These are phyloP conservation scores for Yamadazyma atlantica DNA, from an alignment of 1,139 yeast genomes.

Conservation along the genomic window DNA sequence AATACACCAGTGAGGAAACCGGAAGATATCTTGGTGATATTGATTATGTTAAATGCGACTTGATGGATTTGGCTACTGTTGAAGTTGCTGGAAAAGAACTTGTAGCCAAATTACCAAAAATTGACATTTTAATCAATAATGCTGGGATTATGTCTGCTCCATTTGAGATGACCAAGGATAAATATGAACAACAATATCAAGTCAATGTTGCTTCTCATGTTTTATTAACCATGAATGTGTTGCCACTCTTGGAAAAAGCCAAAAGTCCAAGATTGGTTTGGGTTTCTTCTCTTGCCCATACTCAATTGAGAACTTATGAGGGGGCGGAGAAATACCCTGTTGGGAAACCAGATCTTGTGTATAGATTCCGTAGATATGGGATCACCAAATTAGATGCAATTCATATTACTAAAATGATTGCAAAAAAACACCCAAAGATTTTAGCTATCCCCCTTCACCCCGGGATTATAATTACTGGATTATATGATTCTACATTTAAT, in stretches of 20 bases:
- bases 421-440: slow-evolving; percentile 30
- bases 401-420: slow-evolving; percentile 29
- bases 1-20: slow-evolving; percentile 17
- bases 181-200: slow-evolving; percentile 43
- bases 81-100: slow-evolving; percentile 29
- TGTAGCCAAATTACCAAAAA: slow-evolving; percentile 21
- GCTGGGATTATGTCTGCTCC: slow-evolving; percentile 47
- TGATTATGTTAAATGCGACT: slow-evolving; percentile 31
- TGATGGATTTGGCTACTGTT: slow-evolving; percentile 31
- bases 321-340: slow-evolving; percentile 26
- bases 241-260: slow-evolving; percentile 28
- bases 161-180: slow-evolving; percentile 34
- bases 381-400: slow-evolving; percentile 34
- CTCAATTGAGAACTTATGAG: slow-evolving; percentile 21
- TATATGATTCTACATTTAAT: slow-evolving; percentile 25
- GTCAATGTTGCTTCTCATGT: slow-evolving; percentile 38
- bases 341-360: slow-evolving; percentile 23
- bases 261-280: slow-evolving; percentile 32
- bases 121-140: slow-evolving; percentile 39
- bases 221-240: slow-evolving; percentile 30
- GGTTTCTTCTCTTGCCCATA: slow-evolving; percentile 38
- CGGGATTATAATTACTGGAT: slow-evolving; percentile 39
- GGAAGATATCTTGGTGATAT: slow-evolving; percentile 26
- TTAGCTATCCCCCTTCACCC: slow-evolving; percentile 40
- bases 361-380: slow-evolving; percentile 37